Evolutionary conservation across 148 eudicot species (phyloP), one percentile per base, ranked within the genome.

Genomic region (Limonium bicolor): DNA sequence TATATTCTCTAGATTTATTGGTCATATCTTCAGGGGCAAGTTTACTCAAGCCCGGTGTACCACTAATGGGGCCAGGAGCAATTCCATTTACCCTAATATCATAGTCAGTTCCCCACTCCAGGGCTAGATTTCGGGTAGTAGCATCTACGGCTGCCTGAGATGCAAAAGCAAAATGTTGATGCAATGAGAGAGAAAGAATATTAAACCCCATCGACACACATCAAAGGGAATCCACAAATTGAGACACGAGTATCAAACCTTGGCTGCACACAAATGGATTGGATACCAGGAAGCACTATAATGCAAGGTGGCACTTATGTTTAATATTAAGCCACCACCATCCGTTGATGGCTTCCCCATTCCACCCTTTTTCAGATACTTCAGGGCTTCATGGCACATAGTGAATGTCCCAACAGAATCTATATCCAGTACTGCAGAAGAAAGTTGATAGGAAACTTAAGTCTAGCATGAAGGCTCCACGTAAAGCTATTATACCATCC

Each of bases 101-200:
- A 65, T 84, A 90, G 38, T 90, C 95, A 9, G 95, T 73, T 31
- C 97, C 97, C 97, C 97, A 90, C 48, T 90, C 97, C 56, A 90
- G 63, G 29, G 97, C 97, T 60, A 90, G 68, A 48, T 73, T 90
- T 71, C 95, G 77, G 11, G 97, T 84, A 29, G 85, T 54, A 4
- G 97, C 86, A 73, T 90, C 97, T 58, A 90, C 73, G 35, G 93
- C 97, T 41, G 97, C 95, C 97, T 90, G 60, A 29, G 33, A 20
- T 34, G 6, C 13, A 15, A 51, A 3, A 20, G 2, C 18, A 20
- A 46, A 4, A n/a, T 73, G 12, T 39, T 36, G 15, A 27, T 16
- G 11, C 27, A 34, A 7, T 22, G 51, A 36, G 11, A 16, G 18
- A 15, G 26, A 20, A 7, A 37, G 40, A 30, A 12, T 18, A 18